Conservation (phyloP, 345 rosid genomes). For the Acer saccharum region DNA sequence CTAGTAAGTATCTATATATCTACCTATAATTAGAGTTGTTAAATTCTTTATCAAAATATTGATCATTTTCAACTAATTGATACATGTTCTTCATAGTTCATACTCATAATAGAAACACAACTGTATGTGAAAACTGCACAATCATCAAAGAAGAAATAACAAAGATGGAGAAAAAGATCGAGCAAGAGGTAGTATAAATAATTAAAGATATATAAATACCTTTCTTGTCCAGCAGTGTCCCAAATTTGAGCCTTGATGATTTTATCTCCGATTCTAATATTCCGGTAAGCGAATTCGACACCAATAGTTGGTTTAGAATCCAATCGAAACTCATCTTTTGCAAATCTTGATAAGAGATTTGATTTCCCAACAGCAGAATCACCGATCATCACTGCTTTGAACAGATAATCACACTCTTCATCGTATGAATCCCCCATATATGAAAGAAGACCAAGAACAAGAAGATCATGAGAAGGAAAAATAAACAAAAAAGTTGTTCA, state of each 20-base stretch:
- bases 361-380: slow-evolving; percentile 92
- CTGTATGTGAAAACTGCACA: no score
- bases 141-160: background rate
- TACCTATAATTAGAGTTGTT: no score
- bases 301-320: slow-evolving; percentile 95
- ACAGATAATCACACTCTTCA: slow-evolving; percentile 85
- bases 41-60: no score
- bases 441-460: no score
- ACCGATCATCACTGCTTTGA: slow-evolving; percentile 81
- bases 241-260: slow-evolving; percentile 86
- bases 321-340: slow-evolving; percentile 69
- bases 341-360: slow-evolving; percentile 76
- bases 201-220: slow-evolving; percentile 33
- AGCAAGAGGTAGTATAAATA: background rate
- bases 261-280: slow-evolving; percentile 61
- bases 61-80: no score
- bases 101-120: no score
- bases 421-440: slow-evolving; percentile 54
- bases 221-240: slow-evolving; percentile 97
- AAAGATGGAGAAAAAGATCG: background rate
- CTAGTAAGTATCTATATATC: no score
- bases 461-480: no score
- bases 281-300: slow-evolving; percentile 84
- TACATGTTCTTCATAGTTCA: no score
- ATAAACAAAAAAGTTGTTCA: background rate